Evolutionary conservation across 306 rosid genomes (phyloP).

Genomic region (Abrus precatorius): DNA sequence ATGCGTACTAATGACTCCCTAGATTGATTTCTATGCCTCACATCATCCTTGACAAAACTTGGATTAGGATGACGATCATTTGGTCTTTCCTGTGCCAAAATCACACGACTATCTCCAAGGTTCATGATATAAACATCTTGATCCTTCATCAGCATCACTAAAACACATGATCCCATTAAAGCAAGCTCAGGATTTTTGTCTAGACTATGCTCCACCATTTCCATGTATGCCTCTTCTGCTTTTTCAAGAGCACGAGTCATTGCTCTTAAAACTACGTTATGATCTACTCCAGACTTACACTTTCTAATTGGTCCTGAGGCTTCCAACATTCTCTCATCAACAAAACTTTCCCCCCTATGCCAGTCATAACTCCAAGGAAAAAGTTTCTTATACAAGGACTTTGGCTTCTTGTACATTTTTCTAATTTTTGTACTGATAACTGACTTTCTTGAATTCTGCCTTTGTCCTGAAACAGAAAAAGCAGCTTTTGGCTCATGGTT

Average conservation of each 20-base stretch:
- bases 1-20: slow-evolving; percentile 71
- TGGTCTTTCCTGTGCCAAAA: slow-evolving; percentile 74
- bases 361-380: slow-evolving; percentile 80
- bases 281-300: slow-evolving; percentile 72
- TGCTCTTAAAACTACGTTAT: slow-evolving; percentile 67
- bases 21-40: slow-evolving; percentile 65
- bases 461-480: slow-evolving; percentile 53
- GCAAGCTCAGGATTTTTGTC: slow-evolving; percentile 76
- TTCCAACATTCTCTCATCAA: slow-evolving; percentile 58
- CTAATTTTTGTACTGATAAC: slow-evolving; percentile 59
- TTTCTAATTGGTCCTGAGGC: slow-evolving; percentile 61
- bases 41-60: slow-evolving; percentile 60
- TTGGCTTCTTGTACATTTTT: slow-evolving; percentile 67
- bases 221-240: slow-evolving; percentile 71
- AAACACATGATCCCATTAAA: slow-evolving; percentile 78
- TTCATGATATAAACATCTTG: slow-evolving; percentile 84
- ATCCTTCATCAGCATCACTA: slow-evolving; percentile 81
- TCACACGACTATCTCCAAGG: slow-evolving; percentile 73
- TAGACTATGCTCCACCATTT: slow-evolving; percentile 68
- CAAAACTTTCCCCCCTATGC: slow-evolving; percentile 63
- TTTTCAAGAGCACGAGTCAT: slow-evolving; percentile 72
- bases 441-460: slow-evolving; percentile 57
- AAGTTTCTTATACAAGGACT: slow-evolving; percentile 65
- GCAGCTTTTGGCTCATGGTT: slow-evolving; percentile 43
- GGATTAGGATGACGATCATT: slow-evolving; percentile 67